These are phyloP conservation scores for Ricinus communis DNA, from an alignment of 345 rosid species.

Conservation along the genomic window DNA sequence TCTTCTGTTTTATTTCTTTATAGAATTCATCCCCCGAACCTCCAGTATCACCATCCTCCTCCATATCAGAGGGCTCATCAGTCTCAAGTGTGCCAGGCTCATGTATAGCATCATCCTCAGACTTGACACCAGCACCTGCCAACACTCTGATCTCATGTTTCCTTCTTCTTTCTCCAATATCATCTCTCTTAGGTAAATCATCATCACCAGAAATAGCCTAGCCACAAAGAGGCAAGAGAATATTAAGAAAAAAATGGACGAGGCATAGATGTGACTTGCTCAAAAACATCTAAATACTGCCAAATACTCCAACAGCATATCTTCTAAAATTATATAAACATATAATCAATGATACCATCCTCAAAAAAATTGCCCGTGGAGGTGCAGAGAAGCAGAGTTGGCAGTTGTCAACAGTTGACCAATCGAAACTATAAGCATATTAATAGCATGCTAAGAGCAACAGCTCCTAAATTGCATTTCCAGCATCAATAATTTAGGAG, in stretches of 20 bases:
- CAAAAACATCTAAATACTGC: not conserved
- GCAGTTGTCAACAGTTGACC: not conserved
- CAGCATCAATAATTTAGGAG: not conserved
- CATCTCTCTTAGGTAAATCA: slow-evolving; percentile 86
- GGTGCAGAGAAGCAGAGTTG: not conserved
- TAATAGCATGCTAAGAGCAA: not conserved
- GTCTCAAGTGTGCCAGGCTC: slow-evolving; percentile 30
- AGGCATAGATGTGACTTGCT: not conserved
- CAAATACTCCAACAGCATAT: not conserved
- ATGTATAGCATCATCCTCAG: slow-evolving; percentile 53
- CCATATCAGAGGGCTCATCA: slow-evolving; percentile 33
- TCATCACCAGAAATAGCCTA: slow-evolving; percentile 84
- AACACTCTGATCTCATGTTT: slow-evolving; percentile 79
- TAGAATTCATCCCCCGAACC: slow-evolving; percentile 69
- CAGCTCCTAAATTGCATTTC: slow-evolving; percentile 3
- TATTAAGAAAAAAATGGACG: not conserved
- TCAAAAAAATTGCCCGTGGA: not conserved
- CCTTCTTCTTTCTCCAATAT: slow-evolving; percentile 92
- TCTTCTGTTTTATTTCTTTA: slow-evolving; percentile 48
- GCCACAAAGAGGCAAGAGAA: slow-evolving; percentile 5
- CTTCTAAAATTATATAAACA: not conserved
- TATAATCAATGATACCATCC: not conserved
- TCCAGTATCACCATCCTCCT: slow-evolving; percentile 33
- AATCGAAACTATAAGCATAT: not conserved
- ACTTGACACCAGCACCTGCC: slow-evolving; percentile 70